A percentile compares a stretch with the other conserved stretches of the same genome.
Conservation (phyloP, 2,329 filamentous ascomycete genomes). For the Colletotrichum shisoi region DNA sequence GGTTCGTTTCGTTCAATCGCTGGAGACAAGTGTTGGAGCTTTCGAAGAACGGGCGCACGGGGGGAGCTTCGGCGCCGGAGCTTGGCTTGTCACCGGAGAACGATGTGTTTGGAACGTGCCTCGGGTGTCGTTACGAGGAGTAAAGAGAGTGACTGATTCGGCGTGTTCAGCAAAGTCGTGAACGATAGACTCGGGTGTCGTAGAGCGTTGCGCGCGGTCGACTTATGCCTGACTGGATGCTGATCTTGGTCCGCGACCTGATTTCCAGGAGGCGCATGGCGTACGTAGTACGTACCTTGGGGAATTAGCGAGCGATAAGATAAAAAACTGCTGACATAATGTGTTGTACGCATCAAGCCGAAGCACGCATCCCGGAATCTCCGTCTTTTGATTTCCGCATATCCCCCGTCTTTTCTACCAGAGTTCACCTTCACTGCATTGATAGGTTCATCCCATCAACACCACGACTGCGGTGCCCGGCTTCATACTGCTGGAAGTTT, state of each 20-base stretch:
- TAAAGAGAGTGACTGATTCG: not conserved
- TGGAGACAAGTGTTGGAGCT: not conserved
- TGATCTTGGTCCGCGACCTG: conserved; percentile 10
- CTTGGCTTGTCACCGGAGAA: not conserved
- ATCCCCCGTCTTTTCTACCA: not conserved
- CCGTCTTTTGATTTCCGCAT: not conserved
- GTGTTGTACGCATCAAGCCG: not conserved
- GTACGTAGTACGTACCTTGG: conserved; percentile 24
- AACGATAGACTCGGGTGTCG: not conserved
- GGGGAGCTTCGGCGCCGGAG: conserved; percentile 1
- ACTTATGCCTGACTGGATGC: not conserved
- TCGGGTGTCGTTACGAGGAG: not conserved
- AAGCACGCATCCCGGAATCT: not conserved
- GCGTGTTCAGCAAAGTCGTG: not conserved
- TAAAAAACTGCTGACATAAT: conserved; percentile 13
- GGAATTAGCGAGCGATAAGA: conserved; percentile 20
- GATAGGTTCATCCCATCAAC: conserved; percentile 15
- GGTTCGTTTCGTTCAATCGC: not conserved
- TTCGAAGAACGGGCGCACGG: not conserved
- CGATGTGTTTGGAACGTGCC: too few species aligned
- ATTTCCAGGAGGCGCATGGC: conserved; percentile 15
- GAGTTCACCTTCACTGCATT: not conserved
- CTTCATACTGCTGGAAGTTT: not conserved
- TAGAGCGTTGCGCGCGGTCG: not conserved
- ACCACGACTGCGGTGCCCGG: not conserved